Evolutionary conservation across 139 green algal genomes (phyloP).

Genomic region (Auxenochlorella pyrenoidosa): DNA sequence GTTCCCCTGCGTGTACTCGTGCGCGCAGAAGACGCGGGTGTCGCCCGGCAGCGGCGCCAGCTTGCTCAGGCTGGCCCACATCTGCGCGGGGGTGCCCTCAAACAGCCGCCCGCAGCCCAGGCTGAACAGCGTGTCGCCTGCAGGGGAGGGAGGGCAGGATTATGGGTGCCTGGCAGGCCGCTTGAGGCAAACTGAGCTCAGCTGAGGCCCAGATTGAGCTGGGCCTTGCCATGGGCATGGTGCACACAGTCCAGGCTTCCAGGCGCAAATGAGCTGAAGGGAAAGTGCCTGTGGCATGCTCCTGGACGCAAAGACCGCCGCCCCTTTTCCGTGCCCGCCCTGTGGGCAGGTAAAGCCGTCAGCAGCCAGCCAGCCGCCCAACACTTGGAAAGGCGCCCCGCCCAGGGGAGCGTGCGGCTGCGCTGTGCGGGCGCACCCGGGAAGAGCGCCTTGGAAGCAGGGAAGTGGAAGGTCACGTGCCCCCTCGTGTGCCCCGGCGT

Average conservation of each 20-base stretch:
- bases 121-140: constrained; percentile 93
- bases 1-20: constrained; percentile 78
- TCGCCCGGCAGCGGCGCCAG: constrained; percentile 72
- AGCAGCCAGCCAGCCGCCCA: no score
- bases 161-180: background rate
- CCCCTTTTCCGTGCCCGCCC: no score
- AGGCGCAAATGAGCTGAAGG: no score
- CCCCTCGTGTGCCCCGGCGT: constrained; percentile 91
- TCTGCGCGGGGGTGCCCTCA: constrained; percentile 82
- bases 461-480: constrained; percentile 81
- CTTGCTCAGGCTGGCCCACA: constrained; percentile 88
- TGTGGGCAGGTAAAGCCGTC: no score
- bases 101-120: constrained; percentile 93
- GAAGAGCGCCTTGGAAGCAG: constrained; percentile 66
- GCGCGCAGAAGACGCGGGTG: constrained; percentile 85
- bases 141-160: background rate
- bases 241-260: no score
- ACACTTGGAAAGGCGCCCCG: no score
- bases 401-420: no score
- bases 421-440: constrained; percentile 55
- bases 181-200: no score
- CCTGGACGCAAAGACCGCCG: no score
- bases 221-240: no score
- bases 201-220: background rate
- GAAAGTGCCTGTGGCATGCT: no score